A percentile compares a stretch with the other conserved stretches of the same genome.
These are phyloP conservation scores for Massariosphaeria phaeospora DNA, from an alignment of 495 filamentous ascomycete genomes.

Conservation along the genomic window DNA sequence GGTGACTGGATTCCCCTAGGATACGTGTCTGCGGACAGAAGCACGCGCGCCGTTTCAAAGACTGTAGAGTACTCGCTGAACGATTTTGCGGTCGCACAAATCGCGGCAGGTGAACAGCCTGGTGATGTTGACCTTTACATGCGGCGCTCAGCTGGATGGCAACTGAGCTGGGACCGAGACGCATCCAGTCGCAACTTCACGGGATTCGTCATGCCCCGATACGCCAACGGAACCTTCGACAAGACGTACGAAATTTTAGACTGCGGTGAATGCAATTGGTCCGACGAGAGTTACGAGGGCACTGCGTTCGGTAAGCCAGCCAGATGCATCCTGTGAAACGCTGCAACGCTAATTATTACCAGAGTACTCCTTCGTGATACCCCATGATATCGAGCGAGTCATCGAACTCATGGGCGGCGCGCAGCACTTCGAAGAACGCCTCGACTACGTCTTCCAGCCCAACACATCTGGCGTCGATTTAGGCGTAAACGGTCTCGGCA, in stretches of 20 bases:
- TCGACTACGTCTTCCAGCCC: conserved; percentile 39
- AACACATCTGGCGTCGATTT: conserved; percentile 34
- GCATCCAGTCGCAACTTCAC: conserved; percentile 31
- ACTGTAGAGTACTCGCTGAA: conserved; percentile 40
- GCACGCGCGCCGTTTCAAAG: conserved; percentile 34
- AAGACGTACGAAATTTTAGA: conserved; percentile 35
- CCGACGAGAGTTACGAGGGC: conserved; percentile 34
- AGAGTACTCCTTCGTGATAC: conserved; percentile 38
- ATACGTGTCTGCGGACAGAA: conserved; percentile 35
- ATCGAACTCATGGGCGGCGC: conserved; percentile 41
- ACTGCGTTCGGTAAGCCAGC: conserved; percentile 43
- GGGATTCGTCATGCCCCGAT: conserved; percentile 39
- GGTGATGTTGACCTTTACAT: conserved; percentile 35
- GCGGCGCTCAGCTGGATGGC: conserved; percentile 36
- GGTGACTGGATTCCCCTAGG: conserved; percentile 38
- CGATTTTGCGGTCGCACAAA: conserved; percentile 38
- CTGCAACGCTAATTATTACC: neutral
- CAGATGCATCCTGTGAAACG: conserved; percentile 17
- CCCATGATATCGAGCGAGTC: conserved; percentile 37
- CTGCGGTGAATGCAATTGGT: conserved; percentile 38
- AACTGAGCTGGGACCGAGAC: conserved; percentile 35
- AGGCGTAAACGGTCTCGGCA: conserved; percentile 36
- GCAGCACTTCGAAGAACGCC: conserved; percentile 32
- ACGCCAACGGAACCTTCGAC: conserved; percentile 36
- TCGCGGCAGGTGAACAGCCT: conserved; percentile 35